Evolutionary conservation across 345 rosid species (phyloP).

Genomic region (Schrenkiella parvula): DNA sequence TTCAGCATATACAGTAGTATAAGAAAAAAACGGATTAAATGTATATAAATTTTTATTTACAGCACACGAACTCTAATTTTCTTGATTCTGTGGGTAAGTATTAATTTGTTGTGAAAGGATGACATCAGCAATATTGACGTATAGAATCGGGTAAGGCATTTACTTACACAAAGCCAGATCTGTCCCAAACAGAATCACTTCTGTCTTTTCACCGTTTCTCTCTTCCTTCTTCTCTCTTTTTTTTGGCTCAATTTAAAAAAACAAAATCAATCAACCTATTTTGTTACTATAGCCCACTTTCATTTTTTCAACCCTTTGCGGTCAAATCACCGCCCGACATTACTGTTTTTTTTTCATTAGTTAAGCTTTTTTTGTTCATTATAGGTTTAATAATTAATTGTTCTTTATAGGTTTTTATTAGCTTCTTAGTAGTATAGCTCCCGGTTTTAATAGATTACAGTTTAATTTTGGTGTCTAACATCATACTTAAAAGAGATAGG

Average conservation of each 20-base stretch:
- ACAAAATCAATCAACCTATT: not conserved
- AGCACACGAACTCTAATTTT: not conserved
- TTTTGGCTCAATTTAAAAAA: too few relatives aligned
- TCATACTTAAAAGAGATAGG: too few relatives aligned
- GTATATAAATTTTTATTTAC: not conserved
- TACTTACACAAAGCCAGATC: slow-evolving; percentile 28
- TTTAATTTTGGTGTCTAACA: not conserved
- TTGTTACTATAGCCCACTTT: not conserved
- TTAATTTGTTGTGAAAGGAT: not conserved
- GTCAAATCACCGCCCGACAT: slow-evolving; percentile 28
- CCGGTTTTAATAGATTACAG: too few relatives aligned
- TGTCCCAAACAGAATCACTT: slow-evolving; percentile 33
- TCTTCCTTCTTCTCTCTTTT: not conserved
- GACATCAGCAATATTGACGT: slow-evolving; percentile 34
- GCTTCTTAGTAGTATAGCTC: too few relatives aligned
- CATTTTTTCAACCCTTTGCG: not conserved
- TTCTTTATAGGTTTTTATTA: not conserved
- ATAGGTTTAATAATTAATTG: not conserved
- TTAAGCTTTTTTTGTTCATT: not conserved
- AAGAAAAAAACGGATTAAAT: not conserved
- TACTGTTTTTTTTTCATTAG: not conserved
- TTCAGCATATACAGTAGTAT: not conserved
- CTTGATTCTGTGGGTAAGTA: not conserved
- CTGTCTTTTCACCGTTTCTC: slow-evolving; percentile 18
- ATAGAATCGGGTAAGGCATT: slow-evolving; percentile 25